Evolutionary conservation across 116 monocot genomes (phyloP).

Genomic region (Posidonia oceanica): DNA sequence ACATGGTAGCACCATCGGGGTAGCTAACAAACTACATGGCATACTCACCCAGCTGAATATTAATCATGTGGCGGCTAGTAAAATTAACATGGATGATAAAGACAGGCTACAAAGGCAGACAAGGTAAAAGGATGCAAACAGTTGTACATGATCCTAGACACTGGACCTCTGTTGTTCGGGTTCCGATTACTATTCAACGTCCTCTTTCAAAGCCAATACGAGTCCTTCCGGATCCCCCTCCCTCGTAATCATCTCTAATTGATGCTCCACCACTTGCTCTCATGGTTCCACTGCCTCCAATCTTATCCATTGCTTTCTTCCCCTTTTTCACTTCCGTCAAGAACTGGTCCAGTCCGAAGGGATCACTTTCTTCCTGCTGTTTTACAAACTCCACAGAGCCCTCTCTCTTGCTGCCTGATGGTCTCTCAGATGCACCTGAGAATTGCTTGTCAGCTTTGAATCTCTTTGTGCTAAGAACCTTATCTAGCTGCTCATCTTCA

Average conservation of each 20-base stretch:
- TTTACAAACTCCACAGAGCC: conserved; percentile 89
- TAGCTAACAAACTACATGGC: no score
- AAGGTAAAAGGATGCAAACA: no score
- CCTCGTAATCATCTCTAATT: conserved; percentile 58
- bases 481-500: conserved; percentile 86
- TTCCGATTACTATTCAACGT: not conserved
- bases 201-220: conserved; percentile 69
- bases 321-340: conserved; percentile 45
- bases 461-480: conserved; percentile 83
- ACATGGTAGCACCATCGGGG: no score
- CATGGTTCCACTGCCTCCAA: conserved; percentile 94
- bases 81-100: no score
- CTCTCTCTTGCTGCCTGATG: conserved; percentile 72
- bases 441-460: conserved; percentile 94
- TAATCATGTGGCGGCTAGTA: no score
- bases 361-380: conserved; percentile 80
- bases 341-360: conserved; percentile 90
- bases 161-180: not conserved
- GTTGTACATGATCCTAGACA: no score
- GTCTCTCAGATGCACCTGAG: conserved; percentile 60
- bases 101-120: no score
- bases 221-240: conserved; percentile 74
- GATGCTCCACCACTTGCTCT: conserved; percentile 84
- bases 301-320: conserved; percentile 24
- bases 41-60: no score